phyloP scores from a whole-genome alignment of 1,284 basidiomycete species.

The Ganoderma resinaceum region DNA sequence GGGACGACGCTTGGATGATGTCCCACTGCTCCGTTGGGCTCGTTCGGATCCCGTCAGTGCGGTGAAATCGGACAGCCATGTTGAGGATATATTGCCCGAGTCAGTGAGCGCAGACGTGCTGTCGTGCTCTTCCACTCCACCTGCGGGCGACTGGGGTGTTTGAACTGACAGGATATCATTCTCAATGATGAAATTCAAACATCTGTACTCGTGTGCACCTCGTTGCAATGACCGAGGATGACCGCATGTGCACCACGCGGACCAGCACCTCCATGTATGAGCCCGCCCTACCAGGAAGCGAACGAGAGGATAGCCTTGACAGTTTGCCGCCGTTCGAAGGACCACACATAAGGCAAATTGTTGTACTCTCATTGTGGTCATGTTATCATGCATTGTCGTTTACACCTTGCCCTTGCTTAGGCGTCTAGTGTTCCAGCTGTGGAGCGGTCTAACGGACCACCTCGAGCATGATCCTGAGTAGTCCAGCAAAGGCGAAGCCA shows the following conservation, averaged over 20 bases:
- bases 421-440: not conserved
- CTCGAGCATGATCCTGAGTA: not conserved
- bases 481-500: not conserved
- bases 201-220: not conserved
- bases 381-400: not conserved
- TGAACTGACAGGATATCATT: not conserved
- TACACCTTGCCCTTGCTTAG: not conserved
- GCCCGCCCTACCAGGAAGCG: not conserved
- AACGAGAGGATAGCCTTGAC: not conserved
- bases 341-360: not conserved
- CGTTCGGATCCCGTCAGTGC: not conserved
- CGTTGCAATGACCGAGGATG: not conserved
- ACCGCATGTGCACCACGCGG: not conserved
- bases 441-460: not conserved
- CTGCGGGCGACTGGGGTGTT: not conserved
- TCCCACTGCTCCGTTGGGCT: not conserved
- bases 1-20: not conserved
- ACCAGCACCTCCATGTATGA: not conserved
- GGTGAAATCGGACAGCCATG: not conserved
- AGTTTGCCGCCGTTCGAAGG: not conserved
- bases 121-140: not conserved
- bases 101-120: not conserved
- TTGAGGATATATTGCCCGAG: not conserved
- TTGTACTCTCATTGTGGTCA: not conserved
- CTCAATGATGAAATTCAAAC: not conserved